A percentile compares a stretch with the other conserved stretches of the same genome.
Evolutionary conservation across 495 filamentous ascomycete species (phyloP).

Genomic region (Durotheca rogersii): DNA sequence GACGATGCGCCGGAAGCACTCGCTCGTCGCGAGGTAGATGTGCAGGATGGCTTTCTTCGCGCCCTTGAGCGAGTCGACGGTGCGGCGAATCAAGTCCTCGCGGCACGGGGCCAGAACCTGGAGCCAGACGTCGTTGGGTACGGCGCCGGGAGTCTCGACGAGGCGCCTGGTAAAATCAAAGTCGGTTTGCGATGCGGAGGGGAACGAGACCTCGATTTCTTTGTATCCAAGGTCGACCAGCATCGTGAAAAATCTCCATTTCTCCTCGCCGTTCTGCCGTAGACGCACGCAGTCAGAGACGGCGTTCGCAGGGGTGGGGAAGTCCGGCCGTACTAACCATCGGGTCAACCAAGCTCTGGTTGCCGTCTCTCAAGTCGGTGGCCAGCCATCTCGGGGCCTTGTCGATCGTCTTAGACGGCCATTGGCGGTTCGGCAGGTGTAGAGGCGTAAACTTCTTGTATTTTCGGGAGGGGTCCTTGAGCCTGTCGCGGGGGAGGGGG

Average conservation of each 20-base stretch:
- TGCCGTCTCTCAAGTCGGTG: slow-evolving; percentile 83
- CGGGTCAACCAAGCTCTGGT: slow-evolving; percentile 83
- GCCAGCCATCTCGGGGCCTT: slow-evolving; percentile 84
- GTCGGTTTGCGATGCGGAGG: slow-evolving; percentile 89
- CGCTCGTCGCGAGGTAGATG: slow-evolving; percentile 93
- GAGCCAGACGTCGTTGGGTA: slow-evolving; percentile 92
- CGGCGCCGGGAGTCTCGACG: slow-evolving; percentile 79
- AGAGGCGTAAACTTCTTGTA: slow-evolving; percentile 77
- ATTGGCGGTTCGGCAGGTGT: slow-evolving; percentile 82
- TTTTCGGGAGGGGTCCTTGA: slow-evolving; percentile 91
- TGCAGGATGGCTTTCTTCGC: slow-evolving; percentile 96
- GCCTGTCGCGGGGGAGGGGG: slow-evolving; percentile 60
- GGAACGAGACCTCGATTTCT: slow-evolving; percentile 97
- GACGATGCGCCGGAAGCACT: slow-evolving; percentile 86
- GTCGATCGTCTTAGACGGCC: slow-evolving; percentile 78
- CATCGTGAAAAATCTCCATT: slow-evolving; percentile 94
- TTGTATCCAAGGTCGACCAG: slow-evolving; percentile 92
- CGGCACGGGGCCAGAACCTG: slow-evolving; percentile 94
- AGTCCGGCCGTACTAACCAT: slow-evolving; percentile 60
- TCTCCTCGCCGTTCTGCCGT: slow-evolving; percentile 81
- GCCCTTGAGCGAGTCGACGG: slow-evolving; percentile 85
- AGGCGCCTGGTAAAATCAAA: slow-evolving; percentile 92
- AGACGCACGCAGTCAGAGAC: slow-evolving; percentile 31
- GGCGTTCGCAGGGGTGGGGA: slow-evolving; percentile 11
- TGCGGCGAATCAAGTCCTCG: slow-evolving; percentile 86